phyloP scores from a whole-genome alignment of 2,329 filamentous ascomycete genomes.

The Hypomyces rosellus region DNA sequence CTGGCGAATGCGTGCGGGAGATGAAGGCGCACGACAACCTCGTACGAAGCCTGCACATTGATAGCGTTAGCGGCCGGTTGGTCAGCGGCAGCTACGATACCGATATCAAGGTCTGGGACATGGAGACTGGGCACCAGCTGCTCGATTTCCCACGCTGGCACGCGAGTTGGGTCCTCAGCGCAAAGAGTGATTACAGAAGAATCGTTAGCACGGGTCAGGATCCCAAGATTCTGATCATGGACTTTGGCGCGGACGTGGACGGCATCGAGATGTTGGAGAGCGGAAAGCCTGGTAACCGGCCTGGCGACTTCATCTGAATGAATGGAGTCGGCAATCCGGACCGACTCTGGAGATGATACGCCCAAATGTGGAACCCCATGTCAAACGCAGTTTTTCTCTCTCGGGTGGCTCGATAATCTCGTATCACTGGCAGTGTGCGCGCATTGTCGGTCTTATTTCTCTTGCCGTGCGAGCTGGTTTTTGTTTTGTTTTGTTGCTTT shows the following conservation, averaged over 20 bases:
- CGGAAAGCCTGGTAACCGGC: constrained; percentile 9
- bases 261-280: constrained; percentile 56
- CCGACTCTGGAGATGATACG: constrained; percentile 7
- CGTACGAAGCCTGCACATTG: constrained; percentile 85
- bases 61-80: constrained; percentile 77
- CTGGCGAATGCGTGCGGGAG: constrained; percentile 73
- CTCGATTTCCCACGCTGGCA: constrained; percentile 93
- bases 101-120: constrained; percentile 91
- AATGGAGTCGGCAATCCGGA: constrained; percentile 6
- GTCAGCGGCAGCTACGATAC: constrained; percentile 92
- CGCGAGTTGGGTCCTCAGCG: constrained; percentile 90
- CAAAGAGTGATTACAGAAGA: constrained; percentile 90
- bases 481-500: not conserved
- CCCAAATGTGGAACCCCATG: constrained; percentile 5
- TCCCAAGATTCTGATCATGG: constrained; percentile 84
- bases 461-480: not conserved
- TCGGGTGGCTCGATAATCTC: not conserved
- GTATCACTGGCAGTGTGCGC: not conserved
- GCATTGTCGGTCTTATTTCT: constrained; percentile 2
- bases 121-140: constrained; percentile 69
- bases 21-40: constrained; percentile 79
- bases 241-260: constrained; percentile 66
- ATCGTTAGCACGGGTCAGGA: constrained; percentile 95
- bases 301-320: constrained; percentile 22
- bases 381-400: not conserved